Base-by-base conservation (phyloP, 2,329 filamentous ascomycete species). In the Lecanicillium sp. region DNA sequence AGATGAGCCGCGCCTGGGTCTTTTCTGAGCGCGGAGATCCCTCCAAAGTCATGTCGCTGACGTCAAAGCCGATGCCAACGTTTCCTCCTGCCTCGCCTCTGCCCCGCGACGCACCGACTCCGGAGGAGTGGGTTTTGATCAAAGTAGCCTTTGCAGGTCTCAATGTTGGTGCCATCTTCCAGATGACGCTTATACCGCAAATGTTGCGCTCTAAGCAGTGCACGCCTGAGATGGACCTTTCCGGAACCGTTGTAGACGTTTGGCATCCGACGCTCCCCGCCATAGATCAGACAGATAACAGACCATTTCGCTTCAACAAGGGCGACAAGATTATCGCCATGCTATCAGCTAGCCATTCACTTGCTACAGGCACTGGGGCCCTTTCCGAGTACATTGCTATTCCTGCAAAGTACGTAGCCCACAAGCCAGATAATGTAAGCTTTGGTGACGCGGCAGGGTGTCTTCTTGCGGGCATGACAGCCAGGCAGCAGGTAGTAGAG, bases 211-310 rank as follows among this genome's bases (percentile, higher is more conserved):
- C 46, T 45, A 49, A 45, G 35, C 54, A 43, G 4, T 64, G 41
- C 32, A 57, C 62, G 2, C 64, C 65, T 5, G 66, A 68, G 13
- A 57, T 64, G 45, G 66, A 70, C 40, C 60, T 69, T 28, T 60
- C 62, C 2, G 67, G 67, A 7, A 56, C 53, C 4, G 52, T 70
- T 7, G 46, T 57, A 2, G 57, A 59, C 6, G 50, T 63, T 1
- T 61, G 59, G 54, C 38, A 53, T 20, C 53, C 53, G 3, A 44
- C 45, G 33, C 34, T 43, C 44, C 50, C 15, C 38, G 47, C 12
- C 33, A 25, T 6, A n/a, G n/a, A n/a, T n/a, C n/a, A n/a, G n/a
- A 20, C 33, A 4, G 14, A 4, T 13, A 7, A 16, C 7, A 11
- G 19, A 16, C n/a, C 33, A 9, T 41, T 37, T 5, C 46, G 50